Conservation (phyloP, 108 stramenopile genomes). For the Schizochytrium sp. region DNA sequence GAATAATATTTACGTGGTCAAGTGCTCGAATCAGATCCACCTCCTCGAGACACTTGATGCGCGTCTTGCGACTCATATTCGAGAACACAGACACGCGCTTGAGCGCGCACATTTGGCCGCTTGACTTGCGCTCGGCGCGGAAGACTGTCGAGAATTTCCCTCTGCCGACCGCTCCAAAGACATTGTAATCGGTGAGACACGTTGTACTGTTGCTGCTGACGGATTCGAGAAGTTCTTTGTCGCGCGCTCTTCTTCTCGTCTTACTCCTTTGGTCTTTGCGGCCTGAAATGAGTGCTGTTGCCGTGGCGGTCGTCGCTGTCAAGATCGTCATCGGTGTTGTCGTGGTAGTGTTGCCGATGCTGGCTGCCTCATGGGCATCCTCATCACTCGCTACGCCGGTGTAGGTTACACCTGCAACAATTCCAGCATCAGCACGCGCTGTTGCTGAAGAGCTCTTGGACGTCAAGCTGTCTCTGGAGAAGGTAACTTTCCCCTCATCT, state of each 20-base stretch:
- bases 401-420: too few species aligned
- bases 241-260: background rate
- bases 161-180: background rate
- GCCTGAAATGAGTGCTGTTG: too few species aligned
- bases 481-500: too few species aligned
- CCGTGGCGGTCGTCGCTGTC: too few species aligned
- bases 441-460: too few species aligned
- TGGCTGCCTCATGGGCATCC: too few species aligned
- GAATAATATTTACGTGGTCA: conserved; percentile 53
- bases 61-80: conserved; percentile 36
- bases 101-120: conserved; percentile 44
- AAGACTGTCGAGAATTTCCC: conserved; percentile 57
- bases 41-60: conserved; percentile 51
- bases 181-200: background rate
- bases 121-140: conserved; percentile 31
- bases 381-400: too few species aligned
- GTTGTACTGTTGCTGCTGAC: background rate
- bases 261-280: background rate
- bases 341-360: too few species aligned
- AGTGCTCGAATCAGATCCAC: conserved; percentile 43
- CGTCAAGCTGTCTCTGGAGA: too few species aligned
- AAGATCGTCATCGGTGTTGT: too few species aligned
- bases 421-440: too few species aligned
- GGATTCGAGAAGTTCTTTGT: background rate
- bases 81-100: conserved; percentile 47